Evolutionary conservation across 441 rosid species (phyloP), one percentile per base, ranked within the genome.

Genomic region (California macrophylla): DNA sequence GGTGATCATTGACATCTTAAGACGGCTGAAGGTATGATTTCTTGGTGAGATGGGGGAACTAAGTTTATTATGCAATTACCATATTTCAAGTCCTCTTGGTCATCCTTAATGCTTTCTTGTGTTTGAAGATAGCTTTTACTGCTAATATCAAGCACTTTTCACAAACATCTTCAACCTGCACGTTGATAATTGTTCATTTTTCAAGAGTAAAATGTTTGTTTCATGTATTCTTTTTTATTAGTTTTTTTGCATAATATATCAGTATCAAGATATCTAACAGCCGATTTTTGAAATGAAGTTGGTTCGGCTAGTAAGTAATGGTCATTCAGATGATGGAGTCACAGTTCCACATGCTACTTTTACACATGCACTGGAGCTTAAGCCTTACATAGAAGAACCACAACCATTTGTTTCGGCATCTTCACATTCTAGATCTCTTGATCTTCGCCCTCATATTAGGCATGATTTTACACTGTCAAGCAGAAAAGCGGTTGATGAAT

Each of bases 351-450:
- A 81, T 83, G 88, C 90, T 72, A 83, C 77, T 77, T 78, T 87
- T 78, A 85, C 83, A 16, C 88, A 89, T 88, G 92, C 88, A 28
- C 34, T 95, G 85, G 97, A 92, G 82, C 88, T 95, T 75, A 92
- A 84, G 77, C 98, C 99, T 69, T 89, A 89, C 76, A 82, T 92
- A 75, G 98, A 95, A 82, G 98, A 92, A 75, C 98, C 98, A 24
- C 76, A 81, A 24, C 76, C 90, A 66, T 69, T 81, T 71, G 78
- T 82, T 62, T 83, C 87, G 67, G 71, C 85, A 58, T 81, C 90
- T 74, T 64, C 66, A 47, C 86, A 70, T 84, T 73, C 79, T 40
- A 68, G 64, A 66, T 83, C 86, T 76, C 80, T 80, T 76, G 96
- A 95, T 85, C 90, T 90, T 74, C 97, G 93, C 70, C 99, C 99